Conservation (phyloP, 768 basidiomycete genomes). For the Suillus brevipes region DNA sequence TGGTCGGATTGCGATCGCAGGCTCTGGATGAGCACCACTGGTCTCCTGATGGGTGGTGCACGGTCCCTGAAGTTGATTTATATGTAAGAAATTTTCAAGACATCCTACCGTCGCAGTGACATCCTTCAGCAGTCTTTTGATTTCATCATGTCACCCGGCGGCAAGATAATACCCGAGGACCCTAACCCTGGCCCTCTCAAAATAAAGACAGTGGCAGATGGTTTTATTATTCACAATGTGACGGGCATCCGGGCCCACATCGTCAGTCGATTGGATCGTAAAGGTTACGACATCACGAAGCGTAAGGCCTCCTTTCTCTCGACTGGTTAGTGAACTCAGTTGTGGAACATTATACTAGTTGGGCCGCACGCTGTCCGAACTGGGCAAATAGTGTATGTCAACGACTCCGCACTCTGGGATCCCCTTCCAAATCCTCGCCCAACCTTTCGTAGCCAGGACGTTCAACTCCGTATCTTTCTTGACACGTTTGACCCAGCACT, state of each 20-base stretch:
- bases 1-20: conserved; percentile 57
- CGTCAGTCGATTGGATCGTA: conserved; percentile 76
- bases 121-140: conserved; percentile 64
- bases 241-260: conserved; percentile 79
- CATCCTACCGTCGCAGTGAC: conserved; percentile 4
- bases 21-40: conserved; percentile 56
- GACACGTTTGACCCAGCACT: conserved; percentile 50
- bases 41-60: conserved; percentile 76
- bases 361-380: conserved; percentile 78
- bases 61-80: conserved; percentile 61
- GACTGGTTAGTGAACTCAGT: conserved; percentile 10
- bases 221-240: conserved; percentile 75
- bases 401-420: conserved; percentile 57
- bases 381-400: conserved; percentile 81
- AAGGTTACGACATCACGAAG: conserved; percentile 84
- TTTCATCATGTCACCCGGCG: conserved; percentile 71
- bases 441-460: conserved; percentile 34
- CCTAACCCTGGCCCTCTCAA: conserved; percentile 67
- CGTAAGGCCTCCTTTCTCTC: conserved; percentile 45
- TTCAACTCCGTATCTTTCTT: conserved; percentile 61
- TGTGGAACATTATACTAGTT: conserved; percentile 44
- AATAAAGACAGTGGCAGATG: conserved; percentile 59
- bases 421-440: conserved; percentile 26
- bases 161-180: conserved; percentile 59
- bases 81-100: conserved; percentile 52